Evolutionary conservation across 805 yeast genomes (phyloP).

Genomic region (Zygoascus flipseniorum): DNA sequence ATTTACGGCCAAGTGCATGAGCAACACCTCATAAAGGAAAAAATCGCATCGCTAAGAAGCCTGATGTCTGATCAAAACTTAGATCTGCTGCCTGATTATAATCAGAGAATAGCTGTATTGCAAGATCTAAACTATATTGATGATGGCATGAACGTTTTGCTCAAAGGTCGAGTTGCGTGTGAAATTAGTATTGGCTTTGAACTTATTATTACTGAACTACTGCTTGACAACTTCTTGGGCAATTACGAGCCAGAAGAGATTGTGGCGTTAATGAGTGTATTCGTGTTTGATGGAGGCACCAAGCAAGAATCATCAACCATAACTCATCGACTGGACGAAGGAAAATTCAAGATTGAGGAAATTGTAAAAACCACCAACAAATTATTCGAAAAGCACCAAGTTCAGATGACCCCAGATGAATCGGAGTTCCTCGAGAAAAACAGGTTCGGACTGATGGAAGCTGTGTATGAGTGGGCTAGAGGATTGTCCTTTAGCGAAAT

Average conservation of each 20-base stretch:
- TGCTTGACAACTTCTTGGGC: slow-evolving; percentile 84
- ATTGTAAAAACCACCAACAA: slow-evolving; percentile 56
- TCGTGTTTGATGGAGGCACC: slow-evolving; percentile 83
- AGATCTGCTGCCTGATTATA: slow-evolving; percentile 87
- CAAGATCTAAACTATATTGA: slow-evolving; percentile 77
- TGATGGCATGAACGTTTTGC: slow-evolving; percentile 54
- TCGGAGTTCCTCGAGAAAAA: slow-evolving; percentile 73
- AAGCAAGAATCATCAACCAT: slow-evolving; percentile 61
- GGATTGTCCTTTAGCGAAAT: slow-evolving; percentile 88
- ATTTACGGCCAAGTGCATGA: slow-evolving; percentile 40
- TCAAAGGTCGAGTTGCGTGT: slow-evolving; percentile 91
- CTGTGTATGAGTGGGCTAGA: slow-evolving; percentile 96
- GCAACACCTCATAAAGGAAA: slow-evolving; percentile 37
- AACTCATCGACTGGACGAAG: slow-evolving; percentile 72
- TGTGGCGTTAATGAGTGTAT: slow-evolving; percentile 86
- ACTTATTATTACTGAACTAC: slow-evolving; percentile 75
- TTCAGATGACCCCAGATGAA: slow-evolving; percentile 74
- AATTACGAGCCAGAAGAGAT: slow-evolving; percentile 94
- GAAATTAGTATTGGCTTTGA: slow-evolving; percentile 79
- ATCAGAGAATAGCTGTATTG: slow-evolving; percentile 74
- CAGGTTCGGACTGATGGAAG: slow-evolving; percentile 85
- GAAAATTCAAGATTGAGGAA: slow-evolving; percentile 52
- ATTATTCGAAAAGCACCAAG: slow-evolving; percentile 59
- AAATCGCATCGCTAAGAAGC: slow-evolving; percentile 49
- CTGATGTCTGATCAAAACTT: slow-evolving; percentile 79